Evolutionary conservation across 306 rosid genomes (phyloP).

Genomic region (Alnus glutinosa): DNA sequence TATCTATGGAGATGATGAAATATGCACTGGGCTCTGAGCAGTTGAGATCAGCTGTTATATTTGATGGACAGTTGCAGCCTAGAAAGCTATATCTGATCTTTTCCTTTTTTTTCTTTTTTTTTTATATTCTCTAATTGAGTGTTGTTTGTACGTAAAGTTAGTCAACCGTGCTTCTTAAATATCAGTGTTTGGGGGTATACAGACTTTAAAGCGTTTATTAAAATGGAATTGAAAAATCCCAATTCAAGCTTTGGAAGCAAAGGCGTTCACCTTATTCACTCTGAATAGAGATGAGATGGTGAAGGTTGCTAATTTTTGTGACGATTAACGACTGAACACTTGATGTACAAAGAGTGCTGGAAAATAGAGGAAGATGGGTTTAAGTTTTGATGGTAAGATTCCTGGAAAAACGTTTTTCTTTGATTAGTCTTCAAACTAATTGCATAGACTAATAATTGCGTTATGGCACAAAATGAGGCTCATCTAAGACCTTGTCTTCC

Average conservation of each 20-base stretch:
- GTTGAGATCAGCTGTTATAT: conserved; percentile 29
- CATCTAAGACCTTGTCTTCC: too few species aligned
- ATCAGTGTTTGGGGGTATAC: background rate
- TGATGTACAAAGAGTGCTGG: too few species aligned
- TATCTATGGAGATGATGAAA: conserved; percentile 42
- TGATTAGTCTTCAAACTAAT: too few species aligned
- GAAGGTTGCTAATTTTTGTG: too few species aligned
- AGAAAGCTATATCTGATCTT: conserved; percentile 94
- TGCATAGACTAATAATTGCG: too few species aligned
- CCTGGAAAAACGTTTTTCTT: too few species aligned
- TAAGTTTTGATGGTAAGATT: too few species aligned
- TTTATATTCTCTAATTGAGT: background rate
- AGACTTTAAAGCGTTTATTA: background rate
- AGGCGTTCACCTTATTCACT: too few species aligned
- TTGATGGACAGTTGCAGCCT: conserved; percentile 88
- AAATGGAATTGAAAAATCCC: background rate
- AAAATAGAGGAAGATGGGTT: too few species aligned
- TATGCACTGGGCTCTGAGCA: conserved; percentile 99
- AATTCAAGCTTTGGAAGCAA: background rate
- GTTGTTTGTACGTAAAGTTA: background rate
- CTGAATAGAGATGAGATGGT: too few species aligned
- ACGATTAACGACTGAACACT: too few species aligned
- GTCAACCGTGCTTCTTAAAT: background rate
- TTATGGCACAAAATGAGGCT: too few species aligned
- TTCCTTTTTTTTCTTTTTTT: background rate